Base-by-base conservation (phyloP, 202 grass and related monocot species). In the Eragrostis tef region DNA sequence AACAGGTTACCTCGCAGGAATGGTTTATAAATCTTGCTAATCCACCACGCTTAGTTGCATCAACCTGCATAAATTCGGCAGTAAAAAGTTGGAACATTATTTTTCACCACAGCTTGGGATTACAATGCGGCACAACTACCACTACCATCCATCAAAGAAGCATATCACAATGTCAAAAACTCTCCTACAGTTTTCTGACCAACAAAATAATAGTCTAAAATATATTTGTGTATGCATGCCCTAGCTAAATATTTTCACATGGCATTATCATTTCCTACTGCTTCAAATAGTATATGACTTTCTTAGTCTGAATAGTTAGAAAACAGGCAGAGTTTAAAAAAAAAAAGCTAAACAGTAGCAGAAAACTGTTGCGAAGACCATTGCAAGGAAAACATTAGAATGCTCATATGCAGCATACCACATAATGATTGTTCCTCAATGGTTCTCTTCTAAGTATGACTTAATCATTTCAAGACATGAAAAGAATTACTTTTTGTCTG, bases 21-120 rank as follows among this genome's bases (percentile, higher is more conserved):
- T 98, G 95, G 60, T 98, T 98, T 78, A 98, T 93, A 65, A 94
- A 98, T 84, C 95, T 94, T 82, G 95, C 95, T 79, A 98, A 80
- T 45, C 95, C 92, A 66, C 92, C 95, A 73, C 92, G 74, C 83
- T 94, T 93, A 53, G 95, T 98, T 81, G 92, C 92, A 93, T 98
- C 95, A 21, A 94, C 90, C 92, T 98, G 63, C 74, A 87, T 34
- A 88, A 68, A 78, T 61, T 73, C 58, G 50, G 67, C 60, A 57
- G 48, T 43, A 11, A 65, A 67, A 84, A 54, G 6, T 21, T 9
- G 45, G 13, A 77, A 42, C 56, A 77, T 17, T 12, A 12, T 70
- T 44, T 41, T 41, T 60, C 27, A n/a, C 51, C 3, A 44, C 24
- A 71, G 15, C 43, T 70, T 52, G 6, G 69, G n/a, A 19, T 78